Conservation (phyloP, 805 yeast species). For the Peterozyma toletana region DNA sequence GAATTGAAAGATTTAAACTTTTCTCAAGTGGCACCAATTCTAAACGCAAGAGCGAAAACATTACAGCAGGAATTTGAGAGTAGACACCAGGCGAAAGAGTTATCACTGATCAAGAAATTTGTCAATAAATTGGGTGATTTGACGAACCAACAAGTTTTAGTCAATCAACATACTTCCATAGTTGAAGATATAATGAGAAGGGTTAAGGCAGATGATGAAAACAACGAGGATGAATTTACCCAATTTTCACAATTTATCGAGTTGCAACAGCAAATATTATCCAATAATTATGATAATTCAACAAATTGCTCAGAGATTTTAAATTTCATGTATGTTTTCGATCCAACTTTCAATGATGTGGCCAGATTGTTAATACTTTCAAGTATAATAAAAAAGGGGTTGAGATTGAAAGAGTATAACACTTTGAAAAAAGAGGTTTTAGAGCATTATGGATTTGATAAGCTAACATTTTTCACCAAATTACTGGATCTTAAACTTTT, state of each 20-base stretch:
- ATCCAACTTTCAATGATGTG: conserved; percentile 32
- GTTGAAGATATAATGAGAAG: conserved; percentile 55
- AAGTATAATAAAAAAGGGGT: conserved; percentile 59
- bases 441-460: conserved; percentile 58
- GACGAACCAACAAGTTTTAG: conserved; percentile 58
- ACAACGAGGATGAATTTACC: conserved; percentile 16
- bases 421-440: conserved; percentile 46
- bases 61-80: conserved; percentile 64
- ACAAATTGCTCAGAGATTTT: conserved; percentile 28
- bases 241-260: conserved; percentile 42
- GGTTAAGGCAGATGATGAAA: conserved; percentile 27
- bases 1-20: conserved; percentile 63
- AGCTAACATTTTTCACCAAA: conserved; percentile 37
- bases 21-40: conserved; percentile 65
- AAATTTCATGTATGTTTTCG: conserved; percentile 42
- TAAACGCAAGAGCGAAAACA: conserved; percentile 64
- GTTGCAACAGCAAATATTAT: conserved; percentile 65
- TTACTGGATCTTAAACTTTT: conserved; percentile 43
- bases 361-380: conserved; percentile 51
- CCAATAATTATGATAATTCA: conserved; percentile 38
- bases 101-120: conserved; percentile 60
- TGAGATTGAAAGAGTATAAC: conserved; percentile 57
- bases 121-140: conserved; percentile 64
- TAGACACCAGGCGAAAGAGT: conserved; percentile 47
- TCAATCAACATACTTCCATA: conserved; percentile 68